phyloP scores from a whole-genome alignment of 2,329 filamentous ascomycete genomes.

The Trichoderma aggressivum region DNA sequence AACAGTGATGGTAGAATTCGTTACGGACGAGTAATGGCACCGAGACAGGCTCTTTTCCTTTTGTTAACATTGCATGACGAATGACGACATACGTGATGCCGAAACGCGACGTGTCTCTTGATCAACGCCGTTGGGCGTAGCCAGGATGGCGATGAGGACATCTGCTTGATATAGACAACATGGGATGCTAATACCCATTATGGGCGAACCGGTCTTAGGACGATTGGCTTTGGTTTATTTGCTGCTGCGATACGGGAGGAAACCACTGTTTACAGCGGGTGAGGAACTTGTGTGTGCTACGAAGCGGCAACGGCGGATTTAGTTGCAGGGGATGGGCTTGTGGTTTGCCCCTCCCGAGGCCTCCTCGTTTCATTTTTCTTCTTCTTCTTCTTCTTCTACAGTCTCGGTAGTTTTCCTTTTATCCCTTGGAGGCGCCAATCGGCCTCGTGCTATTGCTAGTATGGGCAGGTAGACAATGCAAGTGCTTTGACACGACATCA shows the following conservation, averaged over 20 bases:
- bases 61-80: conserved; percentile 6
- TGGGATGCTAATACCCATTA: conserved; percentile 7
- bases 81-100: conserved; percentile 4
- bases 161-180: conserved; percentile 15
- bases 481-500: background rate
- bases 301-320: background rate
- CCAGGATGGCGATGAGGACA: background rate
- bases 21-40: conserved; percentile 49
- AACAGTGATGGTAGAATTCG: conserved; percentile 91
- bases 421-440: background rate
- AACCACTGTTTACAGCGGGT: background rate
- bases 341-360: background rate
- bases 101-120: background rate
- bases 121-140: background rate
- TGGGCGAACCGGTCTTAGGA: conserved; percentile 13
- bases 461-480: conserved; percentile 5
- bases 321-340: background rate
- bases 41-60: background rate
- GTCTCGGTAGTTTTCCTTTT: background rate
- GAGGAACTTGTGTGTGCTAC: background rate
- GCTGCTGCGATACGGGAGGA: background rate
- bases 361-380: background rate
- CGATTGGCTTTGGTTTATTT: conserved; percentile 10
- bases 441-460: background rate
- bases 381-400: background rate